A percentile compares a stretch with the other conserved stretches of the same genome.
phyloP scores from a whole-genome alignment of 768 basidiomycete genomes.

The Tylopilus rubrobrunneus region DNA sequence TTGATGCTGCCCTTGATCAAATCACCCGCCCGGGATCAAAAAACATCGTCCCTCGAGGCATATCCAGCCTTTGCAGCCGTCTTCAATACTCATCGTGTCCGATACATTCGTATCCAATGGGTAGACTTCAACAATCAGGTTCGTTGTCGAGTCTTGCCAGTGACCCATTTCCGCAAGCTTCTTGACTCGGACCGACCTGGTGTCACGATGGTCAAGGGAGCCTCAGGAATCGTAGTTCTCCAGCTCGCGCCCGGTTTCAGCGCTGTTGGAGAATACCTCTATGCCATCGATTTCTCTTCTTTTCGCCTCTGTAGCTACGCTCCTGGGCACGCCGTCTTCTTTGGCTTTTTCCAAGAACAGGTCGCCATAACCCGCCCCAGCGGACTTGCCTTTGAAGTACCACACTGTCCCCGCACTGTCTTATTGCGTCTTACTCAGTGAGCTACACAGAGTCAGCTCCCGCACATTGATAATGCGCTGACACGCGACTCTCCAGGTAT shows the following conservation, averaged over 20 bases:
- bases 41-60: neutral
- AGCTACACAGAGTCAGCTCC: neutral
- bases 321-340: too few relatives aligned
- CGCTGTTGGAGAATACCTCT: constrained; percentile 55
- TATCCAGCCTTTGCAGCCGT: too few relatives aligned
- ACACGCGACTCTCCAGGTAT: constrained; percentile 21
- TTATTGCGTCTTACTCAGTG: neutral
- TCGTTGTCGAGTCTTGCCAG: too few relatives aligned
- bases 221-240: constrained; percentile 54
- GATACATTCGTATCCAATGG: too few relatives aligned
- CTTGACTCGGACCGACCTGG: constrained; percentile 55
- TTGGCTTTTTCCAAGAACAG: too few relatives aligned
- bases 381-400: constrained; percentile 36
- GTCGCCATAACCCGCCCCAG: constrained; percentile 32
- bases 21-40: neutral
- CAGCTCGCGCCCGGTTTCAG: too few relatives aligned
- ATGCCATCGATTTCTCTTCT: constrained; percentile 52
- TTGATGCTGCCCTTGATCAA: too few relatives aligned
- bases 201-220: constrained; percentile 42
- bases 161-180: too few relatives aligned
- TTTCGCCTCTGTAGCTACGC: constrained; percentile 50
- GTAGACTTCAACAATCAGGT: too few relatives aligned
- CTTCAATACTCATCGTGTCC: too few relatives aligned
- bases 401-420: constrained; percentile 58
- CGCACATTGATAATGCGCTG: neutral